Percentiles rank a stretch among this genome's conserved stretches.
Evolutionary conservation across 2,329 filamentous ascomycete species (phyloP).

Genomic region (Chrysosporium keratinophilum): DNA sequence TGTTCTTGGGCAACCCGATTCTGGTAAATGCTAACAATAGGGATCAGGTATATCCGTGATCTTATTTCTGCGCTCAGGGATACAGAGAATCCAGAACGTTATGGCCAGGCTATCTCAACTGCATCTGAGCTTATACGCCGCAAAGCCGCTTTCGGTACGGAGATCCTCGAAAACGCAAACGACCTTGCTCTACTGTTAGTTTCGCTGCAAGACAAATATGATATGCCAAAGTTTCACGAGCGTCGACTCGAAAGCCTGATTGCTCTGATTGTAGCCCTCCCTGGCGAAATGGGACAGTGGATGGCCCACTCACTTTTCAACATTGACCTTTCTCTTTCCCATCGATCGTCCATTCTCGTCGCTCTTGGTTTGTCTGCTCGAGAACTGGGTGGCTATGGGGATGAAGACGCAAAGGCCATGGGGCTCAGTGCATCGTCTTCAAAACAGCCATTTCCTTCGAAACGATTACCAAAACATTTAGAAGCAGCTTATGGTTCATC

Average conservation of each 20-base stretch:
- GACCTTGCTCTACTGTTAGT: constrained; percentile 68
- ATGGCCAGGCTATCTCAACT: constrained; percentile 65
- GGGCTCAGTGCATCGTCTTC: constrained; percentile 24
- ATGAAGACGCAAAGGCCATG: constrained; percentile 38
- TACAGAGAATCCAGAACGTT: constrained; percentile 71
- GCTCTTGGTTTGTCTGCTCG: constrained; percentile 71
- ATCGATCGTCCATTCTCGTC: constrained; percentile 71
- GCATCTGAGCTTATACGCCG: constrained; percentile 73
- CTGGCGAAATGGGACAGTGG: constrained; percentile 69
- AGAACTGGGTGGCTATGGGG: constrained; percentile 69
- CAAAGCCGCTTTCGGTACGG: constrained; percentile 78
- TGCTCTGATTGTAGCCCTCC: constrained; percentile 65
- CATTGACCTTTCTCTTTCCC: constrained; percentile 79
- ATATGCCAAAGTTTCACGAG: constrained; percentile 66
- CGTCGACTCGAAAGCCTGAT: constrained; percentile 71
- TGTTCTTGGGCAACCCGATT: constrained; percentile 1
- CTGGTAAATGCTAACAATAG: constrained; percentile 14
- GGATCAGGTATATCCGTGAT: constrained; percentile 62
- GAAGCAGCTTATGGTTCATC: constrained; percentile 56
- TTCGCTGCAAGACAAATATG: constrained; percentile 74
- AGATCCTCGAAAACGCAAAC: constrained; percentile 72
- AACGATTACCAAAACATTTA: constrained; percentile 61
- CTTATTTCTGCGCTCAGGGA: constrained; percentile 69
- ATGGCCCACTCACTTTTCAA: constrained; percentile 78
- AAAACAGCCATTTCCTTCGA: constrained; percentile 61